Conservation (phyloP, 805 yeast genomes). For the Candida pini region DNA sequence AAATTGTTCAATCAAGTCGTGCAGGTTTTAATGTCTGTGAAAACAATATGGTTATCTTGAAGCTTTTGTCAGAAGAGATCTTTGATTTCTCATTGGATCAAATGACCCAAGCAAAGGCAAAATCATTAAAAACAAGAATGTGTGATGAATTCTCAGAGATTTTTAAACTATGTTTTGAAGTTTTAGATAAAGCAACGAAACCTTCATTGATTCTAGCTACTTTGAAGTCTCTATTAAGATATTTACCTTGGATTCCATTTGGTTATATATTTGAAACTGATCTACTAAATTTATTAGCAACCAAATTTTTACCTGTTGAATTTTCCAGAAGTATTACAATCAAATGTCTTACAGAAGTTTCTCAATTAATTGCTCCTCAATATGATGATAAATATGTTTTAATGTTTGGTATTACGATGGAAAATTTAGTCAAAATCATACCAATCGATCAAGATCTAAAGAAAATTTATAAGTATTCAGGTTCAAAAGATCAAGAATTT, state of each 20-base stretch:
- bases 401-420: slow-evolving; percentile 70
- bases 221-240: slow-evolving; percentile 71
- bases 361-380: slow-evolving; percentile 56
- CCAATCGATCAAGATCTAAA: slow-evolving; percentile 71
- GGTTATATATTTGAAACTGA: slow-evolving; percentile 88
- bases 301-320: slow-evolving; percentile 69
- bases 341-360: slow-evolving; percentile 90
- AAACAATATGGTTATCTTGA: slow-evolving; percentile 91
- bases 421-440: slow-evolving; percentile 58
- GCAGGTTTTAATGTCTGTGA: slow-evolving; percentile 92
- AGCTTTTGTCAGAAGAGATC: slow-evolving; percentile 88
- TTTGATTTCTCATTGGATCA: slow-evolving; percentile 94
- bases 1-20: slow-evolving; percentile 77
- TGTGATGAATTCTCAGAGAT: slow-evolving; percentile 88
- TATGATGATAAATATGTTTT: slow-evolving; percentile 54
- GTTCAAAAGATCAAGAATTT: slow-evolving; percentile 83
- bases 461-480: slow-evolving; percentile 66
- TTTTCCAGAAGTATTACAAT: slow-evolving; percentile 81
- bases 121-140: slow-evolving; percentile 75
- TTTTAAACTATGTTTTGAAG: slow-evolving; percentile 89
- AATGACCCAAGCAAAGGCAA: slow-evolving; percentile 93
- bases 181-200: slow-evolving; percentile 81
- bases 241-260: slow-evolving; percentile 91
- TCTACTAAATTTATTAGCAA: slow-evolving; percentile 62
- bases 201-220: slow-evolving; percentile 83